phyloP scores from a whole-genome alignment of 2,329 filamentous ascomycete species.

The Colletotrichum sidae region DNA sequence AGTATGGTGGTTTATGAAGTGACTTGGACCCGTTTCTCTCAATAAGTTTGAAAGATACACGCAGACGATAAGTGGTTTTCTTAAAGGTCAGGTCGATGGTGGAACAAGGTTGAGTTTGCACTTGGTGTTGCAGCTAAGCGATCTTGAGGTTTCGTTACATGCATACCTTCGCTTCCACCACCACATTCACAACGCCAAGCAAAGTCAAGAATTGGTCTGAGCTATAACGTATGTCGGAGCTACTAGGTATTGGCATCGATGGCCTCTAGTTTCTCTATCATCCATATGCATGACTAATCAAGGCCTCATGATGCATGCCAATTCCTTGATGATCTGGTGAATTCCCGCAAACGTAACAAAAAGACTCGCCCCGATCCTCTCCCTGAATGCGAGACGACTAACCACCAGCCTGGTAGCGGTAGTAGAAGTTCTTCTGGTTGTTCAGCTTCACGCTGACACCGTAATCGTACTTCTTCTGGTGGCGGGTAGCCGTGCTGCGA shows the following conservation, averaged over 20 bases:
- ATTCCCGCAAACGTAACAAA: constrained; percentile 9
- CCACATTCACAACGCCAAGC: not conserved
- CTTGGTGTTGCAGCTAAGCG: constrained; percentile 6
- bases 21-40: too few species aligned
- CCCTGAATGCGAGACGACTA: constrained; percentile 42
- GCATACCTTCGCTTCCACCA: not conserved
- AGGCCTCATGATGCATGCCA: constrained; percentile 30
- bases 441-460: constrained; percentile 83
- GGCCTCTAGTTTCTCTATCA: constrained; percentile 33
- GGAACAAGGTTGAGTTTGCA: constrained; percentile 13
- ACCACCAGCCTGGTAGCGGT: constrained; percentile 60
- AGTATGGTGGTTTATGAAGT: too few species aligned
- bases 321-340: constrained; percentile 12
- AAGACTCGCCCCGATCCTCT: constrained; percentile 19
- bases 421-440: constrained; percentile 74
- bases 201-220: not conserved
- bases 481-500: constrained; percentile 71
- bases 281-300: constrained; percentile 24
- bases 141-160: not conserved
- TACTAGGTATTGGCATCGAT: constrained; percentile 2
- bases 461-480: constrained; percentile 73
- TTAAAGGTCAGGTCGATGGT: not conserved
- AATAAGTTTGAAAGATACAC: too few species aligned
- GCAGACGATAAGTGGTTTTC: too few species aligned
- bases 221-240: not conserved